These are phyloP conservation scores for Leccinum truebloodii DNA, from an alignment of 768 basidiomycete genomes.

Conservation along the genomic window DNA sequence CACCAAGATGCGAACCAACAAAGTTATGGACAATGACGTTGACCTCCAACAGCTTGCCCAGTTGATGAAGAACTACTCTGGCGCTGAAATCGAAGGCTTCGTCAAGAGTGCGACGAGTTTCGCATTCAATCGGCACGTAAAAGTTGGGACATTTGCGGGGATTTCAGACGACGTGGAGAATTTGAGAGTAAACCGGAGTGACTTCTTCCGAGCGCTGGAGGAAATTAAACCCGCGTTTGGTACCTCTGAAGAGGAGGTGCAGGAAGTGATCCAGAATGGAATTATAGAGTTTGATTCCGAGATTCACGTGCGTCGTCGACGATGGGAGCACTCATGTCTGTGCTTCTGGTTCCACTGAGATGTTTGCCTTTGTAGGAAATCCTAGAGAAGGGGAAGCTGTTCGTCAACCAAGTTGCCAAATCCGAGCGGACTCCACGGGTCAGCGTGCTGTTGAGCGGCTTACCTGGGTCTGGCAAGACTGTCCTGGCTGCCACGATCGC, in stretches of 20 bases:
- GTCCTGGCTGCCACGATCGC: conserved; percentile 94
- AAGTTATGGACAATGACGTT: conserved; percentile 86
- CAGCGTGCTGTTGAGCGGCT: conserved; percentile 85
- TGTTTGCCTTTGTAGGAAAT: conserved; percentile 58
- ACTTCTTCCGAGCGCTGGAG: conserved; percentile 88
- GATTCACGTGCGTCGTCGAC: conserved; percentile 58
- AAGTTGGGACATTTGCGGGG: conserved; percentile 96
- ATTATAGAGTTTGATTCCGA: conserved; percentile 83
- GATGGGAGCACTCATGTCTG: not conserved
- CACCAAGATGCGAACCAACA: conserved; percentile 87
- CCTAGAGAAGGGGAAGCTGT: conserved; percentile 79
- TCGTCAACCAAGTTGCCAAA: conserved; percentile 92
- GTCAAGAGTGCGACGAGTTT: conserved; percentile 99
- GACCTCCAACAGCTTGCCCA: conserved; percentile 79
- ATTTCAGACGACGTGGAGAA: conserved; percentile 96
- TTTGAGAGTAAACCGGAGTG: conserved; percentile 78
- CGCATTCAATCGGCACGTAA: conserved; percentile 96
- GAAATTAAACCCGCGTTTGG: conserved; percentile 97
- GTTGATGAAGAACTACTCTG: conserved; percentile 94
- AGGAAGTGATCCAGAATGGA: conserved; percentile 92
- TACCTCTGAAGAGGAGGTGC: conserved; percentile 94
- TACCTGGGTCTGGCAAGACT: conserved; percentile 91
- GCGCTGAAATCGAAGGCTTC: conserved; percentile 93
- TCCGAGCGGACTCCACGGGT: conserved; percentile 92
- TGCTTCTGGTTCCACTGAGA: conserved; percentile 7